A percentile compares a stretch with the other conserved stretches of the same genome.
phyloP scores from a whole-genome alignment of 108 stramenopile genomes.

The Cyclotella baltica region DNA sequence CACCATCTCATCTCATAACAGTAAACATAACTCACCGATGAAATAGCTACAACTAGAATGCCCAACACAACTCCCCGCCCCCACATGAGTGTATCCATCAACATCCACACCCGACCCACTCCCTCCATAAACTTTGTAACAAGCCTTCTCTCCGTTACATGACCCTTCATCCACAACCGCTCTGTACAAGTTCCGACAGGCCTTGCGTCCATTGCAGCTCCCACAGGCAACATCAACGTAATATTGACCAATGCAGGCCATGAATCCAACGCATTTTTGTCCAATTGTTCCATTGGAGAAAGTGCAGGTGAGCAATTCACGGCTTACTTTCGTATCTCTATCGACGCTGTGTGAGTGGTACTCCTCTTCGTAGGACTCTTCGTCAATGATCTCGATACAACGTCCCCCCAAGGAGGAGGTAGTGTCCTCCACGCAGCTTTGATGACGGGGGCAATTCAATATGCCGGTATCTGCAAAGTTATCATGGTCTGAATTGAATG shows the following conservation, averaged over 20 bases:
- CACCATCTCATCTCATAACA: conserved; percentile 3
- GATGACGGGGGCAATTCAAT: background rate
- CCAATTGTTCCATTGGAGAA: background rate
- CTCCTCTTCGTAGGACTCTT: background rate
- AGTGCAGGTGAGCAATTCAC: background rate
- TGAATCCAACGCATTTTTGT: background rate
- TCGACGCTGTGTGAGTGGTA: conserved; percentile 1
- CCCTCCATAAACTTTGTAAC: background rate
- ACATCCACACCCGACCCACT: background rate
- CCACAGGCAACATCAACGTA: background rate
- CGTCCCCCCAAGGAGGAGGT: conserved; percentile 6
- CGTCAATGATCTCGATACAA: background rate
- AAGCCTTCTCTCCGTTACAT: background rate
- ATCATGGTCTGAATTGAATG: no score
- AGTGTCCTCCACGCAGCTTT: conserved; percentile 9
- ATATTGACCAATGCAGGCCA: no score
- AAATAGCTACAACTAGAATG: background rate
- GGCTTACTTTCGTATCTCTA: no score
- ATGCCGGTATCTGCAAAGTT: background rate
- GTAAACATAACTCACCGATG: background rate
- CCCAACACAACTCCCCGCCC: conserved; percentile 2
- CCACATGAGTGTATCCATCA: background rate
- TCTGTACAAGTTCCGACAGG: background rate
- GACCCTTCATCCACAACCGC: background rate
- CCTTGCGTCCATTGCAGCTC: background rate